Conservation (phyloP, 129 eudicot genomes). For the Saussurea involucrata region DNA sequence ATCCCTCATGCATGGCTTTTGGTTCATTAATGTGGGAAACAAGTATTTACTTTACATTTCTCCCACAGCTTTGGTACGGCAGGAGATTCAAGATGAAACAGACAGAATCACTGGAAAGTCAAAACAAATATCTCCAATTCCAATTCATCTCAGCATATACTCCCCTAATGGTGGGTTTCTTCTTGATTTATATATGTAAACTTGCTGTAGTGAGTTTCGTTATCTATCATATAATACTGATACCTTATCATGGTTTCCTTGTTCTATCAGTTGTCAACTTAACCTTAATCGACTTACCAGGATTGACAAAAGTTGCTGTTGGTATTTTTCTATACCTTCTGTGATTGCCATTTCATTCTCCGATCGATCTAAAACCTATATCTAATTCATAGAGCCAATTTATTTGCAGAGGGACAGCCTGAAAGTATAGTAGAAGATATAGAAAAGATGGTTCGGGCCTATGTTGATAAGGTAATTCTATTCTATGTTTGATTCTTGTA, state of each 20-base stretch:
- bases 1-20: background rate
- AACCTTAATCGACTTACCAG: conserved; percentile 90
- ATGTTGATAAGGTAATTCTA: conserved; percentile 78
- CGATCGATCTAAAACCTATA: conserved; percentile 5
- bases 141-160: conserved; percentile 60
- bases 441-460: conserved; percentile 89
- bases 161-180: conserved; percentile 49
- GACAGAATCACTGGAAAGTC: conserved; percentile 63
- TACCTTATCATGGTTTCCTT: conserved; percentile 11
- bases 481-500: background rate
- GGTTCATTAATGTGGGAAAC: background rate
- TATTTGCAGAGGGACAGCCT: conserved; percentile 83
- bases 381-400: conserved; percentile 1
- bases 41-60: background rate
- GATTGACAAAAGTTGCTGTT: conserved; percentile 95
- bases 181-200: background rate
- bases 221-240: conserved; percentile 5
- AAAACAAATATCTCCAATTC: conserved; percentile 56
- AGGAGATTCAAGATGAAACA: conserved; percentile 69
- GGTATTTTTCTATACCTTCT: conserved; percentile 46
- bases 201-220: background rate
- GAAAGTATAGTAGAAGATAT: conserved; percentile 92
- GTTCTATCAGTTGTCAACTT: conserved; percentile 79
- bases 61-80: conserved; percentile 49
- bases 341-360: background rate